Evolutionary conservation across 179 eudicot genomes (phyloP), one percentile per base, ranked within the genome.

Genomic region (Silene vulgaris): DNA sequence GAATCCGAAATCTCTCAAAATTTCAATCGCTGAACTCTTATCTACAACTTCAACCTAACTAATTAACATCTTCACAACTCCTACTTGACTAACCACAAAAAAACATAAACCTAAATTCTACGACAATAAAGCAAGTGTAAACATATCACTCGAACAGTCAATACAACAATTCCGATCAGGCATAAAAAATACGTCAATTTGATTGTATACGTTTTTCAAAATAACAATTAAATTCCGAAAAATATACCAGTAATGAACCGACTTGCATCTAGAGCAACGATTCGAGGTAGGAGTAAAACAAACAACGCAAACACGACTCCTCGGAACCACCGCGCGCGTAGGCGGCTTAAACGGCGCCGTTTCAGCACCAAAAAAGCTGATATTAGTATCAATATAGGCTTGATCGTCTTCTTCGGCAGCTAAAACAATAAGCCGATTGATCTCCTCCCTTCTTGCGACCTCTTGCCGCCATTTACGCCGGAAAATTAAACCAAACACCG

Each of bases 221-320:
- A 62, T 50, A 29, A 62, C 60, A 5, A 13, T 7, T 0, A 43
- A 43, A 40, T 2, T 1, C 20, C n/a, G 30, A 8, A 45, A 5
- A 12, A 76, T 90, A 74, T 86, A 92, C 96, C 97, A 92, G 79
- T 92, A 92, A 17, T 85, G 81, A 73, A 89, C 90, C 6, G 90
- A 77, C 81, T 91, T 93, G 86, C 98, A 93, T 85, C 88, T 78
- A 11, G 79, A 71, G 14, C 84, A 82, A 35, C 81, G 84, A 78
- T 71, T 75, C 0, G 73, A 14, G 0, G 81, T 69, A 0, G 84
- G 81, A 7, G 79, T 14, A 5, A 4, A 82, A 69, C 84, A 82
- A 23, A 78, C 81, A 26, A 79, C 74, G 37, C 84, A 82, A 28
- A 71, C 28, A 23, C 84, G 81, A 3, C 71, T 75, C 21, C 64